Base-by-base conservation (phyloP, 805 yeast genomes). In the Yarrowia divulgata region DNA sequence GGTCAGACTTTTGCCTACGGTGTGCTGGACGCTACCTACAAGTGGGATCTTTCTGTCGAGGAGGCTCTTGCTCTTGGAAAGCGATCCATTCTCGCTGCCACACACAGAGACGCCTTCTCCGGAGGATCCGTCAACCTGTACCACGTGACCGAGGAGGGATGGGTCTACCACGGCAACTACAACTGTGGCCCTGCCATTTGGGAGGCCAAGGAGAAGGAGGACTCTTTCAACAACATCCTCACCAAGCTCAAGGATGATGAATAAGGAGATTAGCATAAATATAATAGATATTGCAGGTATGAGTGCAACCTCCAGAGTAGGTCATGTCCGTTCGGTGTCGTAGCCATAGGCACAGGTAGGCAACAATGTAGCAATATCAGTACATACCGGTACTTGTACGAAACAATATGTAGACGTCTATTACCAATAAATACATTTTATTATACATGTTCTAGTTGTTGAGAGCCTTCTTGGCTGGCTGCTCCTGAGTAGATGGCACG, bases 1-100 rank as follows among this genome's bases (percentile, higher is more conserved):
- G 99, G 99, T 80, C 99, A 95, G 82, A 95, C 99, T 1, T 95
- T 95, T 81, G 99, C 99, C 10, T 95, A 95, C 77, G 99, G 99
- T 84, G 99, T 95, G 29, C 84, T 95, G 73, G 99, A 95, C 79
- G 87, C 97, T 42, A 93, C 91, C 75, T 91, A 92, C 81, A 86
- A 85, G 74, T 93, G 97, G 97, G 98, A 95, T 76, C 81, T 95
- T 71, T 78, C 91, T 1, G 94, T 91, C 3, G 98, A 95, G 72
- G 98, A 95, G 72, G 98, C 98, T 3, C 84, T 95, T 72, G 90
- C 90, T 75, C 84, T 95, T 73, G 99, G 99, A 73, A 93, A 93
- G 81, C 88, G 99, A 80, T 89, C 97, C 57, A 95, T 95, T 75
- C 84, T 95, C 74, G 99, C 98, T 54, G 99, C 99, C 63, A 90